Base-by-base conservation (phyloP, 768 basidiomycete species). In the Pleurotus tuoliensis region DNA sequence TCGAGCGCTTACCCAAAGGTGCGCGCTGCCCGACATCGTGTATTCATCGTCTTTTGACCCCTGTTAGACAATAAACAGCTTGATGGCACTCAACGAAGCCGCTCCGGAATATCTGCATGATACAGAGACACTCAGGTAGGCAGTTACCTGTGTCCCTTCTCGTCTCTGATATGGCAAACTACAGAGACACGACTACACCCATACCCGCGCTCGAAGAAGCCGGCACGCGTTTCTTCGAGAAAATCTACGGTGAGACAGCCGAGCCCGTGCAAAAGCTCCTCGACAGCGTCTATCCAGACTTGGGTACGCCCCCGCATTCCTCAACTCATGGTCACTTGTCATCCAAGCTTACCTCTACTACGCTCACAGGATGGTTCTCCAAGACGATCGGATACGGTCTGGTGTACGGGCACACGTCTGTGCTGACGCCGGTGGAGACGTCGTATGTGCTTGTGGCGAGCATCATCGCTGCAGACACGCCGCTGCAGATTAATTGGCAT, bases 401-500 rank as follows among this genome's bases (percentile, higher is more conserved):
- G 24, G 73, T 70, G 4, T 88, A 88, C 56, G 75, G 78, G 1
- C 76, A 75, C 49, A 73, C 73, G 20, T 73, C 75, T 0, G 70
- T 79, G 18, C 65, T 84, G 6, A 74, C 80, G 1, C 68, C 73
- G 2, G 63, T 79, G 40, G 85, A 88, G 63, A 82, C 83, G 1
- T 82, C 84, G 2, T 88, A 79, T 63, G 73, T 78, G 12, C 67
- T 87, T 60, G 79, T 86, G n/a, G 76, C 84, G 11, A 78, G 83
- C 0, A 75, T 87, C 46, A 81, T 88, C 62, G 78, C 82, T 3
- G 74, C 72, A 56, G 85, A 88, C 63, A 79, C 83, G 34, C 83
- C 86, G 0, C 78, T 73, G 39, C 87, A 88, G 63, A 80, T 84
- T 27, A 69, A 59, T n/a, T 88, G 87, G 86, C 87, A 88, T 62